Evolutionary conservation across 1,284 basidiomycete genomes (phyloP).

Genomic region (Boletus semigastroideus): DNA sequence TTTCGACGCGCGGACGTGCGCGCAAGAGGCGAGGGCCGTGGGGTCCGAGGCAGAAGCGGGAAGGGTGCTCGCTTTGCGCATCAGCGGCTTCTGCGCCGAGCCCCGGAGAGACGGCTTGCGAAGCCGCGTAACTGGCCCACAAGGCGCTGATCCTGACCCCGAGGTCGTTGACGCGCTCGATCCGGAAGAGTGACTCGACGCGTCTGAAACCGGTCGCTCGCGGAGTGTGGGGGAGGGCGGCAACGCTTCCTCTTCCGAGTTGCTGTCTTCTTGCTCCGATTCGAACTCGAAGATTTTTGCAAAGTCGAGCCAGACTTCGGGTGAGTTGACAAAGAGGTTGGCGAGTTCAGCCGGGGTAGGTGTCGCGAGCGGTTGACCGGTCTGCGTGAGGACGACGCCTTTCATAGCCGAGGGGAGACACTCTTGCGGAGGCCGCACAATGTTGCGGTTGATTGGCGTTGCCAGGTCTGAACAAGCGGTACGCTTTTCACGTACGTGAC

Average conservation of each 20-base stretch:
- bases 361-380: constrained; percentile 68
- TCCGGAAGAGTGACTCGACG: constrained; percentile 26
- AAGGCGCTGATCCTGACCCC: constrained; percentile 8
- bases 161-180: constrained; percentile 17
- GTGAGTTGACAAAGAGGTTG: constrained; percentile 63
- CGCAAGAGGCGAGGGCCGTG: constrained; percentile 24
- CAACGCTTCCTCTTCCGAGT: constrained; percentile 26
- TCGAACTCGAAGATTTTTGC: constrained; percentile 71
- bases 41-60: constrained; percentile 33
- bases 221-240: constrained; percentile 34
- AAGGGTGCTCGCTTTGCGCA: constrained; percentile 18
- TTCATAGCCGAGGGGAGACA: constrained; percentile 70
- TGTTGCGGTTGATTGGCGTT: constrained; percentile 40
- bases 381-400: constrained; percentile 73
- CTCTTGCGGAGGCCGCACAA: constrained; percentile 32
- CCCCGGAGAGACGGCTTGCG: constrained; percentile 35
- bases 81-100: constrained; percentile 17
- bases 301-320: constrained; percentile 67
- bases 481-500: constrained; percentile 29
- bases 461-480: constrained; percentile 25
- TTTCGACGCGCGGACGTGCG: constrained; percentile 15
- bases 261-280: constrained; percentile 23
- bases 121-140: constrained; percentile 23
- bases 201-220: constrained; percentile 28
- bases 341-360: constrained; percentile 63